phyloP scores from a whole-genome alignment of 2,329 filamentous ascomycete genomes.

The Monosporascus sp. region DNA sequence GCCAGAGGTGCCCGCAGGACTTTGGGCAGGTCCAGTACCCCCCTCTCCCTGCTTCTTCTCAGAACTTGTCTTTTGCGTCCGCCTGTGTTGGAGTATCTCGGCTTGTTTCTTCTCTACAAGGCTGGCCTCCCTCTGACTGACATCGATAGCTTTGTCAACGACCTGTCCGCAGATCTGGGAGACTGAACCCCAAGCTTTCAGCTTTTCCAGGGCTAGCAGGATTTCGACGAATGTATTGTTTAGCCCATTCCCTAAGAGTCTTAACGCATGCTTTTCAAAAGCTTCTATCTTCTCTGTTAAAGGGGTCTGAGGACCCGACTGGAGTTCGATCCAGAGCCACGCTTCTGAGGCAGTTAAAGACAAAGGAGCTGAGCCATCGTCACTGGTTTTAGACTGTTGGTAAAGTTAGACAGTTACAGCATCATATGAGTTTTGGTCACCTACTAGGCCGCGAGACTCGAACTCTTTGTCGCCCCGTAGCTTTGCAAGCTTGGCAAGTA shows the following conservation, averaged over 20 bases:
- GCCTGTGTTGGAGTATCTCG: neutral
- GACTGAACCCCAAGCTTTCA: constrained; percentile 14
- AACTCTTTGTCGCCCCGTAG: constrained; percentile 20
- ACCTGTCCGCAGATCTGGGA: constrained; percentile 10
- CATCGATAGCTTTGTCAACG: constrained; percentile 14
- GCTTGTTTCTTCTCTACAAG: constrained; percentile 3
- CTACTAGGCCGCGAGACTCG: constrained; percentile 11
- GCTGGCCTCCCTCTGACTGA: constrained; percentile 5
- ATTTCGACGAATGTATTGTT: constrained; percentile 10
- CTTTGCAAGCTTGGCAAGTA: constrained; percentile 44
- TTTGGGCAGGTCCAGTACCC: neutral
- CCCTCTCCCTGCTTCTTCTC: neutral
- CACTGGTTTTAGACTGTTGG: neutral
- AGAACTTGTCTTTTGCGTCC: neutral
- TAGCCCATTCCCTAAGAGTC: constrained; percentile 16
- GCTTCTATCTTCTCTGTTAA: neutral
- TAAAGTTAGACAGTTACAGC: neutral
- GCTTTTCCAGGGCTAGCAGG: constrained; percentile 10
- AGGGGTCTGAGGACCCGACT: constrained; percentile 4
- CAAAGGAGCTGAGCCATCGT: neutral
- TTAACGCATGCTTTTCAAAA: constrained; percentile 4
- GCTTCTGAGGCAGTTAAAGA: constrained; percentile 14
- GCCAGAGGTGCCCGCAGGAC: neutral
- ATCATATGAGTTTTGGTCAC: neutral
- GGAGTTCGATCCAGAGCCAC: constrained; percentile 19